Evolutionary conservation across 352 stramenopile genomes (phyloP).

Genomic region (Peronosclerospora sorghi): DNA sequence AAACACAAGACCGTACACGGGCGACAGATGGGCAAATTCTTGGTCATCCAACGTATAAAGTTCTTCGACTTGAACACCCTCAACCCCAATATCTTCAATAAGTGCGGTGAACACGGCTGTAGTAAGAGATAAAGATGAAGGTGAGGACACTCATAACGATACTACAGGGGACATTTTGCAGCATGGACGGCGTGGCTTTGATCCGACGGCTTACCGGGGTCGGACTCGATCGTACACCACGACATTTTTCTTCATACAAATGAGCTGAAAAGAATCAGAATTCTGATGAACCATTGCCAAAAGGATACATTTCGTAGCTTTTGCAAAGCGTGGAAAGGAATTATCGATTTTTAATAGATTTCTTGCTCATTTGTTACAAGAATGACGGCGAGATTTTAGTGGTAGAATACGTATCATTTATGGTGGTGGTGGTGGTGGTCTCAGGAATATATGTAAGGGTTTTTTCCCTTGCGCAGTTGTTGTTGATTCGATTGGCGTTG

Average conservation of each 20-base stretch:
- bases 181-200: neutral
- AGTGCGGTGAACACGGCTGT: slow-evolving; percentile 84
- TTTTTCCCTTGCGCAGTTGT: too few species aligned
- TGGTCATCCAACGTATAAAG: slow-evolving; percentile 89
- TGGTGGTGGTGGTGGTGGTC: too few species aligned
- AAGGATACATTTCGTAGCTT: too few species aligned
- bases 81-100: slow-evolving; percentile 91
- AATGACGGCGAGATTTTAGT: too few species aligned
- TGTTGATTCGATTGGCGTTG: too few species aligned
- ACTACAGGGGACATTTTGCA: neutral
- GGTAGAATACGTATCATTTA: too few species aligned
- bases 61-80: slow-evolving; percentile 89
- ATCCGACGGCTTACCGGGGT: slow-evolving; percentile 45
- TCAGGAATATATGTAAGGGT: too few species aligned
- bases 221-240: slow-evolving; percentile 74
- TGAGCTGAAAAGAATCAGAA: too few species aligned
- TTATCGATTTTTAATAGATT: too few species aligned
- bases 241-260: slow-evolving; percentile 44
- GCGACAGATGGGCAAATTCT: slow-evolving; percentile 51
- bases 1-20: slow-evolving; percentile 91
- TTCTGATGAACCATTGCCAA: too few species aligned
- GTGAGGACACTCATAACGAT: neutral
- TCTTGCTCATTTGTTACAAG: too few species aligned
- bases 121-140: neutral
- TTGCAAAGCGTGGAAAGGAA: too few species aligned